These are phyloP conservation scores for Quercus wislizeni DNA, from an alignment of 306 rosid species.

Conservation along the genomic window DNA sequence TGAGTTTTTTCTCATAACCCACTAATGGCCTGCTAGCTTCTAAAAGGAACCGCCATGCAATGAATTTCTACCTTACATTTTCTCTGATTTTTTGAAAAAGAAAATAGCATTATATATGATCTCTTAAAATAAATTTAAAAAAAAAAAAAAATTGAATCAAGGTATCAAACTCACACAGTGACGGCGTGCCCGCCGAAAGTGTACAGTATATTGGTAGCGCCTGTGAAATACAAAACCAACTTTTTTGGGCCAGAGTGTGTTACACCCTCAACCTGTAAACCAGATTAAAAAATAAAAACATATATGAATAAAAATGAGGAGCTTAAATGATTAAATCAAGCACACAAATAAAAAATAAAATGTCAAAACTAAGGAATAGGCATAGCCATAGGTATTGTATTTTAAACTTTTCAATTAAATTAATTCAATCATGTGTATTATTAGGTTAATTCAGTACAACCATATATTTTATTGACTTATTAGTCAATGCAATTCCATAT, in stretches of 20 bases:
- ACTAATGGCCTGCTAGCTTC: conserved; percentile 49
- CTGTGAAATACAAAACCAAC: conserved; percentile 84
- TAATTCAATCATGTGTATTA: too few species aligned
- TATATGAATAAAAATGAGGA: not conserved
- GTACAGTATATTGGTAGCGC: conserved; percentile 93
- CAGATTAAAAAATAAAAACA: not conserved
- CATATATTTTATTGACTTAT: too few species aligned
- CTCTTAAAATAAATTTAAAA: too few species aligned
- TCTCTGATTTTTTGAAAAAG: not conserved
- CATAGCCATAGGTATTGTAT: too few species aligned
- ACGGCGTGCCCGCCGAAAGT: conserved; percentile 99
- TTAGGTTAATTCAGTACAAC: too few species aligned
- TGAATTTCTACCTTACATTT: conserved; percentile 15
- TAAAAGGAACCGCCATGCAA: conserved; percentile 20
- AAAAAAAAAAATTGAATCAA: too few species aligned
- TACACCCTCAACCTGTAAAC: conserved; percentile 68
- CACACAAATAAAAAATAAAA: not conserved
- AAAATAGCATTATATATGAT: too few species aligned
- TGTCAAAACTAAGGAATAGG: too few species aligned
- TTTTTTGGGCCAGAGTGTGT: conserved; percentile 73
- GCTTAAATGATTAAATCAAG: not conserved
- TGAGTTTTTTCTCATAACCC: conserved; percentile 34
- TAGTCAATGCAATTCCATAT: too few species aligned
- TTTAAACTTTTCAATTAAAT: too few species aligned
- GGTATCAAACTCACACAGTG: conserved; percentile 64